Percentiles rank a stretch among this genome's conserved stretches.
Conservation (phyloP, 2,329 filamentous ascomycete genomes). For the Hypoxylon rubiginosum region DNA sequence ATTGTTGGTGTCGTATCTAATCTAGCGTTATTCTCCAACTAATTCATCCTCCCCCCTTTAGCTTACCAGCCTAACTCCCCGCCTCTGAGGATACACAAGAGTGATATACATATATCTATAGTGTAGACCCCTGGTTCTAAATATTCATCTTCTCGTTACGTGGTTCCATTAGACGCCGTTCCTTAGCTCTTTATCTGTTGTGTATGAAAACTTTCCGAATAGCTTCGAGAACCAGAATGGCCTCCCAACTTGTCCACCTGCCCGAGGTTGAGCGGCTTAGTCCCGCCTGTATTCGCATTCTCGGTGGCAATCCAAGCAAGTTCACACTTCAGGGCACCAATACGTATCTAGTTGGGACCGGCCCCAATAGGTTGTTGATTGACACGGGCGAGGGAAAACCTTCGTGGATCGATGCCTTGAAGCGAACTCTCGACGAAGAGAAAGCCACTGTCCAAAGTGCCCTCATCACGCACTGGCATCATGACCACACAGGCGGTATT, state of each 20-base stretch:
- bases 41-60: not conserved
- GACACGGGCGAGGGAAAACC: slow-evolving; percentile 89
- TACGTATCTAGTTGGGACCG: slow-evolving; percentile 90
- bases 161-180: not conserved
- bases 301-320: slow-evolving; percentile 93
- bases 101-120: not conserved
- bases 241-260: slow-evolving; percentile 72
- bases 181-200: slow-evolving; percentile 1
- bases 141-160: not conserved
- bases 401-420: slow-evolving; percentile 78
- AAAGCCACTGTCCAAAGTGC: slow-evolving; percentile 76
- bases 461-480: slow-evolving; percentile 93
- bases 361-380: slow-evolving; percentile 79
- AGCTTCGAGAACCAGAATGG: slow-evolving; percentile 62
- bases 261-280: slow-evolving; percentile 83
- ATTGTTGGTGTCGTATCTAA: slow-evolving; percentile 23
- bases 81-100: not conserved
- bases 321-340: slow-evolving; percentile 85
- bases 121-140: not conserved
- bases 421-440: slow-evolving; percentile 74
- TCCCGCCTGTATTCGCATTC: slow-evolving; percentile 81
- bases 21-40: slow-evolving; percentile 8
- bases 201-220: slow-evolving; percentile 43
- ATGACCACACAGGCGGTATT: slow-evolving; percentile 85
- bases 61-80: not conserved